Evolutionary conservation across 2,329 filamentous ascomycete species (phyloP).

Genomic region (Microcera coccophila): DNA sequence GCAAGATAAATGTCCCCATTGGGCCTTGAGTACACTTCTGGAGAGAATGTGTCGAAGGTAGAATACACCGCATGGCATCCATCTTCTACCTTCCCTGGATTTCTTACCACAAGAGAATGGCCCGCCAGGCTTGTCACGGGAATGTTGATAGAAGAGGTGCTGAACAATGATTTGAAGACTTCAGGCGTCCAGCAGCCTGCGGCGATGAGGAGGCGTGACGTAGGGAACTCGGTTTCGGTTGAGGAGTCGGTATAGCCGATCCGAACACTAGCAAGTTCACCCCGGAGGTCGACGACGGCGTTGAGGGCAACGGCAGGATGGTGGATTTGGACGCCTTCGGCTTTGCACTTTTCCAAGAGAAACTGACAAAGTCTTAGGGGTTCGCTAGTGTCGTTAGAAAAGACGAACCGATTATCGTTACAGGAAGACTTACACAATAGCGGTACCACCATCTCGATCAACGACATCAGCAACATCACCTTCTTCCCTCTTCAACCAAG

Average conservation of each 20-base stretch:
- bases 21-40: conserved; percentile 66
- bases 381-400: conserved; percentile 44
- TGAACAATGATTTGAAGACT: conserved; percentile 65
- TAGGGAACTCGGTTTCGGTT: conserved; percentile 52
- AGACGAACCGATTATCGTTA: neutral
- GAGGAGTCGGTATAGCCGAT: conserved; percentile 44
- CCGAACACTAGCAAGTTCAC: conserved; percentile 49
- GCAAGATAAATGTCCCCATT: conserved; percentile 70
- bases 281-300: conserved; percentile 47
- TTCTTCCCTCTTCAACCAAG: conserved; percentile 36
- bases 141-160: conserved; percentile 47
- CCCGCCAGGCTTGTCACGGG: conserved; percentile 58
- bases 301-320: conserved; percentile 57
- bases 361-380: conserved; percentile 63
- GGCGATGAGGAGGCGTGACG: conserved; percentile 61
- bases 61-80: conserved; percentile 68
- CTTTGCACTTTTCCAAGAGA: conserved; percentile 55
- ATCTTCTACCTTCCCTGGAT: conserved; percentile 44
- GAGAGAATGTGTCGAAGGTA: conserved; percentile 57
- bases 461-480: conserved; percentile 59
- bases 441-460: conserved; percentile 56
- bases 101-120: conserved; percentile 65
- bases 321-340: conserved; percentile 61
- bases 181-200: conserved; percentile 68
- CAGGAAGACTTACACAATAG: conserved; percentile 54